phyloP scores from a whole-genome alignment of 805 yeast species.

The Spencermartinsiella europaea region DNA sequence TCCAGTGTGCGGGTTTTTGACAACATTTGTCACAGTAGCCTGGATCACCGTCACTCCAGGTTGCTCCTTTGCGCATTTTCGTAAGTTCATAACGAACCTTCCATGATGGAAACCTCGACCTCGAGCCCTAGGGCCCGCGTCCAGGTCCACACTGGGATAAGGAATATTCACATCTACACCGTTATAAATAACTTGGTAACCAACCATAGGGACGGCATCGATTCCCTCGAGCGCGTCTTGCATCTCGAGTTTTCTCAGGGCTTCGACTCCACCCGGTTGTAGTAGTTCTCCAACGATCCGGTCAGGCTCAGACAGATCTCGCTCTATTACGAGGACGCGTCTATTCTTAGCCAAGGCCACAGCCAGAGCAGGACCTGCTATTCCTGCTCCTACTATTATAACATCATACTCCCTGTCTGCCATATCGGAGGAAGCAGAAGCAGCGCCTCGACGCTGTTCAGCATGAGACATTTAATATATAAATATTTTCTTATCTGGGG shows the following conservation, averaged over 20 bases:
- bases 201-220: slow-evolving; percentile 70
- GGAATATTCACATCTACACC: slow-evolving; percentile 54
- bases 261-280: slow-evolving; percentile 95
- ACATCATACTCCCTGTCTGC: slow-evolving; percentile 54
- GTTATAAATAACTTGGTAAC: slow-evolving; percentile 72
- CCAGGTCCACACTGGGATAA: slow-evolving; percentile 46
- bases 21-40: slow-evolving; percentile 71
- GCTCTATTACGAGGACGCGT: slow-evolving; percentile 68
- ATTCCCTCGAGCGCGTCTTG: slow-evolving; percentile 65
- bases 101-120: slow-evolving; percentile 97
- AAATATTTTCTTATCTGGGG: too few relatives aligned
- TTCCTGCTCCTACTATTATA: slow-evolving; percentile 97
- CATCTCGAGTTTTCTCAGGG: slow-evolving; percentile 79
- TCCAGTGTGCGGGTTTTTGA: slow-evolving; percentile 47
- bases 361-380: slow-evolving; percentile 90
- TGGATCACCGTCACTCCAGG: slow-evolving; percentile 72
- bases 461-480: too few relatives aligned
- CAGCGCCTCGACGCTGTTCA: too few relatives aligned
- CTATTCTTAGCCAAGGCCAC: slow-evolving; percentile 87
- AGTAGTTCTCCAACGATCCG: slow-evolving; percentile 94
- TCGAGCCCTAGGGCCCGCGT: slow-evolving; percentile 11
- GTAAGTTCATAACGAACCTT: slow-evolving; percentile 68
- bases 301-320: slow-evolving; percentile 91
- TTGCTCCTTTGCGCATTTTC: slow-evolving; percentile 63
- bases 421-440: too few relatives aligned